These are phyloP conservation scores for Talaromyces sp. DNA, from an alignment of 2,329 filamentous ascomycete genomes.

Conservation along the genomic window DNA sequence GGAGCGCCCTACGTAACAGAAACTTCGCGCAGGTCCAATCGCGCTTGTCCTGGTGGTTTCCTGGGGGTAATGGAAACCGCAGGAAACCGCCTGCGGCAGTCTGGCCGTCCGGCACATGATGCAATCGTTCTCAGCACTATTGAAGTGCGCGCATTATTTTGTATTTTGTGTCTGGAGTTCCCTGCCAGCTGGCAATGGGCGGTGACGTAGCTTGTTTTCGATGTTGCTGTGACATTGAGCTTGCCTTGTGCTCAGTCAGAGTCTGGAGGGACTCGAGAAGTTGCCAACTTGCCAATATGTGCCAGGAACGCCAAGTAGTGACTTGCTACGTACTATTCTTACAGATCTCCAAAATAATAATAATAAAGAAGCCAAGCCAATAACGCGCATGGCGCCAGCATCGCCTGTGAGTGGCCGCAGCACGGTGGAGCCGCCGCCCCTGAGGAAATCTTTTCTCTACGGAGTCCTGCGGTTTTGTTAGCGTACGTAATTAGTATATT, in stretches of 20 bases:
- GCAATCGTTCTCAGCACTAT: neutral
- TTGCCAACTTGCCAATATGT: no score
- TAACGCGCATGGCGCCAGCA: neutral
- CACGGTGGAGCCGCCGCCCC: neutral
- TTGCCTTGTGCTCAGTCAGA: no score
- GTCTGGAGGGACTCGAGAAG: no score
- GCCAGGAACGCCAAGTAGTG: no score
- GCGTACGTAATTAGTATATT: no score
- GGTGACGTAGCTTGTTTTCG: no score
- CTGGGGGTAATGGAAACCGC: conserved; percentile 27
- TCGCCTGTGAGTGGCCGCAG: neutral
- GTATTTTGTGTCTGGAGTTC: no score
- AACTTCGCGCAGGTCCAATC: conserved; percentile 27
- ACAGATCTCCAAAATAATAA: no score
- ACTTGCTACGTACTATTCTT: no score
- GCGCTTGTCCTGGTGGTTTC: conserved; percentile 16
- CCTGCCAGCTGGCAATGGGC: no score
- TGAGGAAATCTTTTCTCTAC: neutral
- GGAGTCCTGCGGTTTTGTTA: no score
- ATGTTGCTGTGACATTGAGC: no score
- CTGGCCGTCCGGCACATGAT: neutral
- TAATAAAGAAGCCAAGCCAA: neutral
- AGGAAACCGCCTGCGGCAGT: conserved; percentile 13
- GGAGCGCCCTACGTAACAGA: conserved; percentile 31
- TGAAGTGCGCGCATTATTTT: neutral